A percentile compares a stretch with the other conserved stretches of the same genome.
Conservation (phyloP, 352 stramenopile species). For the Globisporangium barbulae region DNA sequence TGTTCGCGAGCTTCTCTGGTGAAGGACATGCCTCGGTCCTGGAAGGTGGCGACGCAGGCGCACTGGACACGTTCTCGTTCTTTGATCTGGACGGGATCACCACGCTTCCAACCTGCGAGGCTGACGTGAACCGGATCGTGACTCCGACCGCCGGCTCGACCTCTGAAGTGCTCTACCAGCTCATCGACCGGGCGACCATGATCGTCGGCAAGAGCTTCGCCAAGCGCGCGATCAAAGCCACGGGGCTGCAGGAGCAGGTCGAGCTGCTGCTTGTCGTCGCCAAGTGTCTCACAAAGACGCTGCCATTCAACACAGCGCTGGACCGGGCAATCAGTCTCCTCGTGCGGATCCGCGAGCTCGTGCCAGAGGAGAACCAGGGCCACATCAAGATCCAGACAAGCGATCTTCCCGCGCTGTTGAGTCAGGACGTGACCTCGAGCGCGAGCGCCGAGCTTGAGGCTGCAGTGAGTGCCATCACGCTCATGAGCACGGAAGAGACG, state of each 20-base stretch:
- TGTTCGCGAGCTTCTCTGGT: conserved; percentile 32
- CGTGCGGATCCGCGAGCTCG: neutral
- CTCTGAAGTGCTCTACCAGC: conserved; percentile 50
- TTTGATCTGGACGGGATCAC: conserved; percentile 42
- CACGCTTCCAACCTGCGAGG: conserved; percentile 25
- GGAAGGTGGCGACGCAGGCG: neutral
- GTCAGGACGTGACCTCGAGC: conserved; percentile 22
- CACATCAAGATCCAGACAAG: conserved; percentile 3
- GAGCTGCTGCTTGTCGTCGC: conserved; percentile 54
- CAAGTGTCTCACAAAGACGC: conserved; percentile 41
- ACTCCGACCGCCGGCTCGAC: conserved; percentile 36
- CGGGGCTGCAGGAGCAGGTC: conserved; percentile 46
- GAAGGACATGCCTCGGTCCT: conserved; percentile 1
- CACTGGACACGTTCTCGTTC: conserved; percentile 48
- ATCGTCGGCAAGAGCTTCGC: conserved; percentile 53
- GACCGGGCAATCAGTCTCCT: conserved; percentile 5
- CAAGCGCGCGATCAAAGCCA: conserved; percentile 54
- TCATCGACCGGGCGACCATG: conserved; percentile 56
- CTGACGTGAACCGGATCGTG: conserved; percentile 26
- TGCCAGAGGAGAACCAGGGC: neutral
- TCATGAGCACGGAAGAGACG: conserved; percentile 55
- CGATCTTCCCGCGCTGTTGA: conserved; percentile 1
- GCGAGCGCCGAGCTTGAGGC: conserved; percentile 19
- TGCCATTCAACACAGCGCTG: conserved; percentile 46
- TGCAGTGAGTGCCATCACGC: conserved; percentile 52